Evolutionary conservation across 75 land plant genomes (phyloP), one percentile per base, ranked within the genome.

Genomic region (Isoetes taiwanensis): DNA sequence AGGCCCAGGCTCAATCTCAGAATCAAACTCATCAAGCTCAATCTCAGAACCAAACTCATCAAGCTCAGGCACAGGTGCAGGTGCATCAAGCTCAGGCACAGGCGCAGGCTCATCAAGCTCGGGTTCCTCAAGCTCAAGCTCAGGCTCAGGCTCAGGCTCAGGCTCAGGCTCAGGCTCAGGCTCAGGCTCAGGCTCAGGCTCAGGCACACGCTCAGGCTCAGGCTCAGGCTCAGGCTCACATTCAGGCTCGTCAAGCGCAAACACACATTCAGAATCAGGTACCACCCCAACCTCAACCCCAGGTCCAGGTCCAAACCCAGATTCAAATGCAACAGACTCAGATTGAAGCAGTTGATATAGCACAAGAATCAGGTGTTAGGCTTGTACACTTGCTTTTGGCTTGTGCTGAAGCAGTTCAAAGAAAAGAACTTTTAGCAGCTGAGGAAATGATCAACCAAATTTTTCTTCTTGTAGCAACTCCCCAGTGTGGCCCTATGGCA

Each of bases 331-430:
- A 11, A 14, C 9, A 28, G 39, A 12, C 26, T 9, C 14, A 61
- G 0, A 25, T 25, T 0, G 58, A 54, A 38, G 21, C 60, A 52
- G 57, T 35, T 17, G 52, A 66, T 28, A 21, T 58, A 0, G 62
- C 73, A 26, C 75, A 83, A 41, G 84, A 76, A 46, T 59, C 73
- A 29, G 96, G 90, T 2, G 65, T 89, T 23, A 72, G 74, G 28
- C 71, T 89, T 4, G 83, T 89, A 31, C 96, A 89, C 65, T 62
- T 79, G 12, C 58, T 89, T 0, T 65, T 82, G 77, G 75, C 78
- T 20, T 89, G 90, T 56, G 86, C 90, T 0, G 79, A 85, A 42
- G 78, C 81, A 2, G 64, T 89, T 14, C 85, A 89, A 53, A 43
- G 72, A 0, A 71, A 57, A 24, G 77, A 79, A 20, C 32, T 61